Conservation (phyloP, 108 stramenopile species). For the Discostella pseudostelligera region DNA sequence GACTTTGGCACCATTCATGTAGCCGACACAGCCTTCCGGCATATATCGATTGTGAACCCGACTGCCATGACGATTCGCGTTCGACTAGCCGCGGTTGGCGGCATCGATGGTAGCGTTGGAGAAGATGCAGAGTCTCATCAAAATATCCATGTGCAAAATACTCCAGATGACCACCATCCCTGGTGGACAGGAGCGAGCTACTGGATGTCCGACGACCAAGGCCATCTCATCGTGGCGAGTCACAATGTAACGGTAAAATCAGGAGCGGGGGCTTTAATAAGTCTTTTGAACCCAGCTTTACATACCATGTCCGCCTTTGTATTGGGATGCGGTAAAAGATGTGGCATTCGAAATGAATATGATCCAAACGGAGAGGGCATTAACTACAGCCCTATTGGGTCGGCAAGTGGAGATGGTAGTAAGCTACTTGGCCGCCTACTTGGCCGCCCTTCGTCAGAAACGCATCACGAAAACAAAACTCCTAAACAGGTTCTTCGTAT, state of each 20-base stretch:
- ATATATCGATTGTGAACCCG: constrained; percentile 65
- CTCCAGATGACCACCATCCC: constrained; percentile 36
- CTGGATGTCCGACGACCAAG: constrained; percentile 57
- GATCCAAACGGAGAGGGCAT: constrained; percentile 36
- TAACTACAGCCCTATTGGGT: constrained; percentile 63
- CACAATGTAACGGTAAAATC: constrained; percentile 74
- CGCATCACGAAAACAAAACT: constrained; percentile 25
- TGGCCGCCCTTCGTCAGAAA: constrained; percentile 5
- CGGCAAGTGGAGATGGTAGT: constrained; percentile 59
- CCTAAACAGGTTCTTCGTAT: constrained; percentile 25
- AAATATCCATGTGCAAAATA: constrained; percentile 26
- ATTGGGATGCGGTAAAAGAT: constrained; percentile 67
- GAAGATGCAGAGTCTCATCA: constrained; percentile 9
- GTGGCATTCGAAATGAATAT: constrained; percentile 53
- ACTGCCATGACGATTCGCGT: constrained; percentile 66
- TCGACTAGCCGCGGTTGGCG: constrained; percentile 47
- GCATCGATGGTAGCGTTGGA: constrained; percentile 11
- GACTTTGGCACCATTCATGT: constrained; percentile 64
- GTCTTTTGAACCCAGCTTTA: constrained; percentile 65
- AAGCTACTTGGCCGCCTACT: constrained; percentile 47
- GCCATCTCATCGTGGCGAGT: constrained; percentile 64
- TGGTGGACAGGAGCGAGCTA: constrained; percentile 75
- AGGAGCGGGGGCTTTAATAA: constrained; percentile 64
- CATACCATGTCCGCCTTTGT: constrained; percentile 63
- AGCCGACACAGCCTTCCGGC: constrained; percentile 35